Percentiles rank a stretch among this genome's conserved stretches.
These are phyloP conservation scores for Cryphonectria parasitica DNA, from an alignment of 2,329 filamentous ascomycete species.

Conservation along the genomic window DNA sequence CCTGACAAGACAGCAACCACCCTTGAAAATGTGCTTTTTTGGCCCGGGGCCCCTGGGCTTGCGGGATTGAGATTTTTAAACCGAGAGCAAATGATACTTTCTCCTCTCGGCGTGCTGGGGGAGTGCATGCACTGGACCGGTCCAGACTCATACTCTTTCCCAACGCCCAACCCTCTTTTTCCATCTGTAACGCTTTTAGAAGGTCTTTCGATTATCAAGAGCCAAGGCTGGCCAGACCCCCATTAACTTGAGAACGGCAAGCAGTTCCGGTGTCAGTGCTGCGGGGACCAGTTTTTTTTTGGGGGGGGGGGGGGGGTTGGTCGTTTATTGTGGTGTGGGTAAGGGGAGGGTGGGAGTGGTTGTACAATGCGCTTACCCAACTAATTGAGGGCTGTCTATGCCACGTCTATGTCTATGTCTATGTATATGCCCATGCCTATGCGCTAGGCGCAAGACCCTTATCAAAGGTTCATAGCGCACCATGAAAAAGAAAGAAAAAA, in stretches of 20 bases:
- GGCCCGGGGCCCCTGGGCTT: not conserved
- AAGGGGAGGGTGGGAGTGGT: not conserved
- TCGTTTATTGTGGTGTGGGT: not conserved
- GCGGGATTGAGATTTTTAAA: constrained; percentile 3
- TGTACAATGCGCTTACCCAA: not conserved
- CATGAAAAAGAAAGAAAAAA: not conserved
- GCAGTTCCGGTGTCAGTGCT: not conserved
- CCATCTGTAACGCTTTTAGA: not conserved
- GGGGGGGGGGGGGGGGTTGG: too few relatives aligned
- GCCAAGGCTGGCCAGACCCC: not conserved
- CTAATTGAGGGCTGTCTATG: not conserved
- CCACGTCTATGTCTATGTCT: not conserved
- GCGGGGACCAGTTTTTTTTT: not conserved
- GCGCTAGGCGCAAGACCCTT: not conserved
- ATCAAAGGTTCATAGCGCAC: not conserved
- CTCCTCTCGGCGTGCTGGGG: not conserved
- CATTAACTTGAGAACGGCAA: not conserved
- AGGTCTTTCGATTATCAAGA: not conserved
- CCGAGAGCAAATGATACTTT: constrained; percentile 2
- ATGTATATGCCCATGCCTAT: not conserved
- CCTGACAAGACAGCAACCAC: not conserved
- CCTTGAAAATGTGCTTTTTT: not conserved
- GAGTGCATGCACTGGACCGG: not conserved
- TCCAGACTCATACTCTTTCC: not conserved
- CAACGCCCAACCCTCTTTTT: not conserved